Percentiles rank a stretch among this genome's conserved stretches.
Conservation (phyloP, 1,284 basidiomycete genomes). For the Cryptococcus sp. region DNA sequence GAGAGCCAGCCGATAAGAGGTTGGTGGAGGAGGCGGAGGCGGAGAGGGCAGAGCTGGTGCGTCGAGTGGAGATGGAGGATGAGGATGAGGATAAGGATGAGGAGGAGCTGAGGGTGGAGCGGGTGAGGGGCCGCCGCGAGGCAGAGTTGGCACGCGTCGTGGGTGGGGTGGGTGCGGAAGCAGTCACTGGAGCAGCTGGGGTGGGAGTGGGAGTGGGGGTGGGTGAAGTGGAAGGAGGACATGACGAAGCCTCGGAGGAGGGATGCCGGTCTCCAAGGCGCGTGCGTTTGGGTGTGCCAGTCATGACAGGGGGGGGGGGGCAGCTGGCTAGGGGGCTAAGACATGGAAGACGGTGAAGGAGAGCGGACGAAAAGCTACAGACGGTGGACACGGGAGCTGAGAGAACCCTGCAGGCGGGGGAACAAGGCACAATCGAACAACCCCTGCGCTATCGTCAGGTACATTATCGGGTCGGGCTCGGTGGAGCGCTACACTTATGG, state of each 20-base stretch:
- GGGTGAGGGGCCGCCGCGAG: constrained; percentile 4
- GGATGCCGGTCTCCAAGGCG: constrained; percentile 14
- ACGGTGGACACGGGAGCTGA: not conserved
- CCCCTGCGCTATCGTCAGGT: too few species aligned
- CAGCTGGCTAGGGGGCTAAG: not conserved
- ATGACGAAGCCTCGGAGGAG: not conserved
- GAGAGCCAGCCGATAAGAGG: not conserved
- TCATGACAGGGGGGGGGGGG: constrained; percentile 11
- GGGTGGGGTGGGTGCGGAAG: constrained; percentile 2
- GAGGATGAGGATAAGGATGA: constrained; percentile 26
- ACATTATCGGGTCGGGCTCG: too few species aligned
- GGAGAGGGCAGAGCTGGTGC: constrained; percentile 13
- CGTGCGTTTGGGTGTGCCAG: constrained; percentile 20
- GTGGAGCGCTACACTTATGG: too few species aligned
- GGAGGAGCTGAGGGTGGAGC: constrained; percentile 12
- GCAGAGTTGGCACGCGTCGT: constrained; percentile 10
- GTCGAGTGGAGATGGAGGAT: constrained; percentile 25
- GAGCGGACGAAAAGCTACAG: not conserved
- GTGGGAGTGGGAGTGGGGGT: constrained; percentile 12
- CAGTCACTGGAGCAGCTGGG: constrained; percentile 5
- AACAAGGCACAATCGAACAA: not conserved
- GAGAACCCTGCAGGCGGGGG: not conserved
- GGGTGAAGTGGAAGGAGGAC: constrained; percentile 4
- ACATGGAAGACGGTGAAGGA: not conserved
- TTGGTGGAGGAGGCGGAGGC: constrained; percentile 5